Percentiles rank a stretch among this genome's conserved stretches.
These are phyloP conservation scores for Calvatia gigantea DNA, from an alignment of 768 basidiomycete species.

Conservation along the genomic window DNA sequence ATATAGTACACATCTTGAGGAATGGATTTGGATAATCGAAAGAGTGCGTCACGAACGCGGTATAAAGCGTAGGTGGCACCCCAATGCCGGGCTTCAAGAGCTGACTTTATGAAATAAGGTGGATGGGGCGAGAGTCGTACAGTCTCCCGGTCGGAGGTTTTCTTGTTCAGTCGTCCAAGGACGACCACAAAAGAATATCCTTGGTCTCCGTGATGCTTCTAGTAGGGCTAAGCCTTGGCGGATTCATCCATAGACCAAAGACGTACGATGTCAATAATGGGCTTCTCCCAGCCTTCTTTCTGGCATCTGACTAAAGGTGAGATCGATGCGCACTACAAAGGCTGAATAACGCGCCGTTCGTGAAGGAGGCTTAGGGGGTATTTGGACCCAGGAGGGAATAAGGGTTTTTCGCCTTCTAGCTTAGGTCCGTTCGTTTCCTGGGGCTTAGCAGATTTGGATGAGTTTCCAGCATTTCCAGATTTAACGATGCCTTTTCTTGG, in stretches of 20 bases:
- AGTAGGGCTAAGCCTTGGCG: conserved; percentile 13
- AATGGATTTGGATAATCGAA: conserved; percentile 13
- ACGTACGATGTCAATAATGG: conserved; percentile 70
- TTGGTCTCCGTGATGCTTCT: conserved; percentile 42
- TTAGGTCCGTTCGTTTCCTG: conserved; percentile 37
- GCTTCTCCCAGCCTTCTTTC: conserved; percentile 87
- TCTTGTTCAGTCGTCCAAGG: conserved; percentile 66
- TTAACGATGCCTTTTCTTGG: conserved; percentile 77
- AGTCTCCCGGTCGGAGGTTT: conserved; percentile 62
- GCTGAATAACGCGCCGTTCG: conserved; percentile 54
- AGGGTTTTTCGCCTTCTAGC: conserved; percentile 24
- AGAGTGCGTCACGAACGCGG: conserved; percentile 55
- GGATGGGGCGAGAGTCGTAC: conserved; percentile 76
- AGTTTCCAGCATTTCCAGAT: conserved; percentile 89
- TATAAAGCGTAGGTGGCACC: conserved; percentile 86
- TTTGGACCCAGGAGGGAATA: conserved; percentile 86
- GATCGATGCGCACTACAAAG: neutral
- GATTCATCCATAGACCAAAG: conserved; percentile 9
- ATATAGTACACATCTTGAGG: conserved; percentile 24
- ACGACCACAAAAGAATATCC: conserved; percentile 67
- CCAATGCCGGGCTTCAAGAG: conserved; percentile 86
- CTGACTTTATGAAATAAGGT: conserved; percentile 59
- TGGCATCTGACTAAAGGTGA: conserved; percentile 59
- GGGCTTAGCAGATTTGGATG: conserved; percentile 49
- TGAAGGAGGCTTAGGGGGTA: conserved; percentile 75